A percentile compares a stretch with the other conserved stretches of the same genome.
Conservation (phyloP, 176 grass and related monocot species). For the Thalia dealbata region DNA sequence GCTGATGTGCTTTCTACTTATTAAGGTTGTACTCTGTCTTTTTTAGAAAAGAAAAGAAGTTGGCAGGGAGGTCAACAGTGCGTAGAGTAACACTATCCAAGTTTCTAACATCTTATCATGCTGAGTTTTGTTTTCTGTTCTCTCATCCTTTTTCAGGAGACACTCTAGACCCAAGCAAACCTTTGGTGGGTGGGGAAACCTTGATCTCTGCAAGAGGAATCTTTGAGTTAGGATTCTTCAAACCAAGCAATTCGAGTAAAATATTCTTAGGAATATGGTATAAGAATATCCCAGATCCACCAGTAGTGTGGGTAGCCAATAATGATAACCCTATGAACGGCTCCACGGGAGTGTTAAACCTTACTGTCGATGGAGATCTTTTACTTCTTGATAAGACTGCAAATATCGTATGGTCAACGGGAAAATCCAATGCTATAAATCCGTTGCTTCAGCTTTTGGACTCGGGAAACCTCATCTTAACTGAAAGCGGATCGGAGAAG, state of each 20-base stretch:
- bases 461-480: constrained; percentile 7
- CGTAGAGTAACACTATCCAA: not conserved
- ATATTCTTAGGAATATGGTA: constrained; percentile 4
- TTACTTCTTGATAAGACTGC: not conserved
- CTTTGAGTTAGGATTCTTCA: constrained; percentile 14
- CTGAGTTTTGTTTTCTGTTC: not conserved
- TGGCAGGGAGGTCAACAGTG: too few species aligned
- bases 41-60: too few species aligned
- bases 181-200: not conserved
- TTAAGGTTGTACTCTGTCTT: too few species aligned
- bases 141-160: not conserved
- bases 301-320: constrained; percentile 9
- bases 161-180: not conserved
- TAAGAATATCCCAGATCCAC: not conserved
- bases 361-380: not conserved
- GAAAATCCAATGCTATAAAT: not conserved
- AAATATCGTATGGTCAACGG: not conserved
- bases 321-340: not conserved
- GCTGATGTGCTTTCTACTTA: too few species aligned
- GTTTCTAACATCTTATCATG: not conserved
- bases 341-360: not conserved
- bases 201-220: constrained; percentile 1
- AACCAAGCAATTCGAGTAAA: not conserved
- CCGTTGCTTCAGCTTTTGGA: constrained; percentile 6
- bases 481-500: not conserved